Percentiles rank a stretch among this genome's conserved stretches.
Conservation (phyloP, 2,329 filamentous ascomycete genomes). For the Bipolaris oryzae region DNA sequence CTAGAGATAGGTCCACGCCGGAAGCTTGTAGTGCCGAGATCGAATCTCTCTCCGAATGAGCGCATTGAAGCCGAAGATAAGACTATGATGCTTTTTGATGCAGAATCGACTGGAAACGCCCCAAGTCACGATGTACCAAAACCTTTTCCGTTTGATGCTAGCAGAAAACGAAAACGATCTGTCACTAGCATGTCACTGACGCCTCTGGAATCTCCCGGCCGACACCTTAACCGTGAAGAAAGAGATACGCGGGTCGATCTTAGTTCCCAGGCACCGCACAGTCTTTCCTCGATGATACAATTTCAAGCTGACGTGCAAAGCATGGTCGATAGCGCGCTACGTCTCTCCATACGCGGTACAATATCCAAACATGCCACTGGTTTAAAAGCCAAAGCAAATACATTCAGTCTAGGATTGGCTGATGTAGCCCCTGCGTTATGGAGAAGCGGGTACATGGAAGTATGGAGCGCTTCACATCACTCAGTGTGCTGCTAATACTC, state of each 20-base stretch:
- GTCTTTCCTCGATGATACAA: background rate
- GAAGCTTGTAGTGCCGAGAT: conserved; percentile 14
- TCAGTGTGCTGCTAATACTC: conserved; percentile 12
- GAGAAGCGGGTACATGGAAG: conserved; percentile 46
- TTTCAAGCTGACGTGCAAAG: conserved; percentile 1
- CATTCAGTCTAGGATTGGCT: conserved; percentile 43
- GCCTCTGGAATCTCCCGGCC: background rate
- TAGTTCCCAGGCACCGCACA: background rate
- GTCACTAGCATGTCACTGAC: background rate
- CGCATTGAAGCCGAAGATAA: background rate
- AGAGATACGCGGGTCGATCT: background rate
- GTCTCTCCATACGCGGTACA: conserved; percentile 42
- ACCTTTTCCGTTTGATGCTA: background rate
- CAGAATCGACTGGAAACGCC: background rate
- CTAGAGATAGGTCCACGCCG: conserved; percentile 20
- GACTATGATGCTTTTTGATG: background rate
- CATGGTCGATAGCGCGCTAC: conserved; percentile 47
- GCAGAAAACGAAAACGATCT: conserved; percentile 12
- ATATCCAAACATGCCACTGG: conserved; percentile 27
- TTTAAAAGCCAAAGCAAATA: conserved; percentile 41
- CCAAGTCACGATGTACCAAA: background rate
- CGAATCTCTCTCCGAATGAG: conserved; percentile 10
- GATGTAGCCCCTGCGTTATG: conserved; percentile 50
- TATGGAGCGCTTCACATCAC: conserved; percentile 15
- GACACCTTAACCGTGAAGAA: background rate